Conservation (phyloP, 768 basidiomycete genomes). For the Kwoniella newhampshirensis region DNA sequence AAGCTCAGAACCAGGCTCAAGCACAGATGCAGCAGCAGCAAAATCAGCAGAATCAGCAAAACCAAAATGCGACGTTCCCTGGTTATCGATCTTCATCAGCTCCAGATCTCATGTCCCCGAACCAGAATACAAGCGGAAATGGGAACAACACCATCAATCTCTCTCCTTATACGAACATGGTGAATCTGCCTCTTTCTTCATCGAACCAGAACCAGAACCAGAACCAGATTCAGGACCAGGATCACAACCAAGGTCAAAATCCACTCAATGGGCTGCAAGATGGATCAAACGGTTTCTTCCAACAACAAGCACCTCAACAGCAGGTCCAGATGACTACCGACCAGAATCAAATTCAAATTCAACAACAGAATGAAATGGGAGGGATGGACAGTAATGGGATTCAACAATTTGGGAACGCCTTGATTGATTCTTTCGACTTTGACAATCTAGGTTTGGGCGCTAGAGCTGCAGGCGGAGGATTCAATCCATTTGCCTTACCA, state of each 20-base stretch:
- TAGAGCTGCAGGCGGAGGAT: conserved; percentile 11
- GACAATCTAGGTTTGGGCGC: conserved; percentile 13
- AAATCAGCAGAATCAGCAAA: conserved; percentile 4
- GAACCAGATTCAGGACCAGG: neutral
- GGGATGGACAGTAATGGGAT: conserved; percentile 2
- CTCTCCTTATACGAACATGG: conserved; percentile 7
- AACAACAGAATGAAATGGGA: conserved; percentile 4
- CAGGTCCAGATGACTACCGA: conserved; percentile 6
- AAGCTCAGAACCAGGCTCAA: conserved; percentile 7
- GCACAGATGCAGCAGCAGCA: conserved; percentile 2
- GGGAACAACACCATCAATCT: neutral
- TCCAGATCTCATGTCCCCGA: conserved; percentile 1
- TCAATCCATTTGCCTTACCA: conserved; percentile 52
- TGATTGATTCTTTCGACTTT: conserved; percentile 40
- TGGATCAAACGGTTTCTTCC: too few species aligned
- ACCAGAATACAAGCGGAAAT: neutral
- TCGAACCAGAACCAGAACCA: neutral
- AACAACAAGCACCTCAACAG: conserved; percentile 7
- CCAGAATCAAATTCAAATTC: too few species aligned
- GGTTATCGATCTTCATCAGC: neutral
- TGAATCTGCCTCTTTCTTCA: neutral
- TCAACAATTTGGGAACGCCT: conserved; percentile 28
- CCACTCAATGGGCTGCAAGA: too few species aligned
- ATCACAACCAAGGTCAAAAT: neutral
- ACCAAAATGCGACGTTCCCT: conserved; percentile 4